Percentiles rank a stretch among this genome's conserved stretches.
These are phyloP conservation scores for Coffea humblotiana DNA, from an alignment of 305 asterid genomes.

Conservation along the genomic window DNA sequence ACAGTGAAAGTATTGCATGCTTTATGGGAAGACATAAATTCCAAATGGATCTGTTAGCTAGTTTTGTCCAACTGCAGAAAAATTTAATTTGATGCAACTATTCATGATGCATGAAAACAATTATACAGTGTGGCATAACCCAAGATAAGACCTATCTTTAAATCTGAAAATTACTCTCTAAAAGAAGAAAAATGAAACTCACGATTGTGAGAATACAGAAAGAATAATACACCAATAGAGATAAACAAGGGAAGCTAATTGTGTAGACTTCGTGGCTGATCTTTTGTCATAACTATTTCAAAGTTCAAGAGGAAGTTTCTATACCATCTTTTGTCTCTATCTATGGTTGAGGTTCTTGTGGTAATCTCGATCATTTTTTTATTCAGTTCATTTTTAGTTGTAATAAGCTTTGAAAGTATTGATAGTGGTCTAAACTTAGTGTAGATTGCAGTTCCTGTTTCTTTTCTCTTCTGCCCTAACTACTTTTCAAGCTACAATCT, in stretches of 20 bases:
- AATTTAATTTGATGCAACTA: neutral
- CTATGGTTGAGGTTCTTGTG: too few relatives aligned
- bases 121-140: neutral
- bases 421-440: neutral
- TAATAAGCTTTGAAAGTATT: neutral
- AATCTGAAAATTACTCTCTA: neutral
- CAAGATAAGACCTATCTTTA: neutral
- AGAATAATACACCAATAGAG: neutral
- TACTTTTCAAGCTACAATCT: neutral
- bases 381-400: neutral
- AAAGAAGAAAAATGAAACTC: neutral
- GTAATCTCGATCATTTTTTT: neutral
- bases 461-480: neutral
- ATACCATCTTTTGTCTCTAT: too few relatives aligned
- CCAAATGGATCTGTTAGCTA: neutral
- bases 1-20: neutral
- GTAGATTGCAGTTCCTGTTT: neutral
- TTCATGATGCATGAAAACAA: neutral
- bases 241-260: neutral
- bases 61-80: neutral
- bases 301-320: neutral
- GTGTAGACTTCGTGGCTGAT: neutral
- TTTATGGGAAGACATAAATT: neutral
- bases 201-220: neutral
- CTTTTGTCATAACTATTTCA: neutral